Evolutionary conservation across 495 filamentous ascomycete species (phyloP), one percentile per base, ranked within the genome.

Genomic region (Penicillium fimorum): DNA sequence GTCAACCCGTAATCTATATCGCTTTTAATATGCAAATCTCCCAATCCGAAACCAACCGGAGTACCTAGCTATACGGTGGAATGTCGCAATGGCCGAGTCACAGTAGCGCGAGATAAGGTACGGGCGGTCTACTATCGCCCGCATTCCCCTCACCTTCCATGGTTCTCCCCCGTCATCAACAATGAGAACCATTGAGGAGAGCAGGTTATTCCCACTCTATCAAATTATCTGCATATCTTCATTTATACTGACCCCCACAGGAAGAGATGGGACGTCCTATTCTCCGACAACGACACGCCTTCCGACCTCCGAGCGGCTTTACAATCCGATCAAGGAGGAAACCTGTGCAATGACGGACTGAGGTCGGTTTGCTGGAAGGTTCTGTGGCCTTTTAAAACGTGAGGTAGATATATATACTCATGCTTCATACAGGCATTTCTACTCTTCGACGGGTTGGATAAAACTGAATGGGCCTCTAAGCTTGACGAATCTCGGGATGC

Each of bases 321-420:
- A 33, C 87, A 78, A 64, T 75, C 82, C 43, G 74, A 78, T 48
- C 66, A 80, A 75, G 61, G 70, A 70, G 51, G 72, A 72, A 63
- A 81, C 65, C 83, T 87, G 33, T 91, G 88, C 66, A 76, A 81
- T 37, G 79, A 82, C 40, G 91, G 91, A 18, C 81, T 92, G 53
- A 82, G 94, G 38, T 96, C 92, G 24, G 80, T 96, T 46, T 96
- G 90, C 71, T 98, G 94, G 94, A 97, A 95, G 85, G 90, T 85
- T 66, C 67, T 76, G 69, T 54, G 42, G 20, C 17, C 18, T 32
- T 22, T 33, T 25, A 17, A 17, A 22, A 9, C 17, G 35, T 50
- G 2, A 38, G 43, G 11, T 15, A 11, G 35, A 52, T 22, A 15
- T 42, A 30, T 35, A 47, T 47, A 35, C 63, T 66, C 52, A 66